Percentiles rank a stretch among this genome's conserved stretches.
Conservation (phyloP, 2,329 filamentous ascomycete genomes). For the Apiospora rasikravindrae region DNA sequence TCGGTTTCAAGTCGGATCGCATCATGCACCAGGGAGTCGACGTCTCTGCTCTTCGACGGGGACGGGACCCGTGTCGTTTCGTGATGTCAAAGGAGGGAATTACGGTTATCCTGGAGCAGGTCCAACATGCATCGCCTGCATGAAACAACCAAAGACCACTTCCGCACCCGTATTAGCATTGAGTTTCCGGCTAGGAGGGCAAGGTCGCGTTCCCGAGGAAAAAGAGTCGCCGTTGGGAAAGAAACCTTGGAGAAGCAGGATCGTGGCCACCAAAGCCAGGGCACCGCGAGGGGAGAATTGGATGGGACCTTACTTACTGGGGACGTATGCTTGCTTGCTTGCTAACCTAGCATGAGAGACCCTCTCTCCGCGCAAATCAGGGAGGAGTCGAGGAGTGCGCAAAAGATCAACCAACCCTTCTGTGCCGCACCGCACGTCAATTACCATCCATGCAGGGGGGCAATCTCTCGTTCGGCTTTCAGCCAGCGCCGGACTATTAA, state of each 20-base stretch:
- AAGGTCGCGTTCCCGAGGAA: not conserved
- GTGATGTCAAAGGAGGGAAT: slow-evolving; percentile 10
- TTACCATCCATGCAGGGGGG: not conserved
- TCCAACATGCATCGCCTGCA: slow-evolving; percentile 5
- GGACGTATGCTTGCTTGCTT: not conserved
- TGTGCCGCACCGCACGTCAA: not conserved
- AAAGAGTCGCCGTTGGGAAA: not conserved
- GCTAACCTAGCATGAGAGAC: not conserved
- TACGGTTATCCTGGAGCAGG: slow-evolving; percentile 10
- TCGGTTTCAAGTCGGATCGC: slow-evolving; percentile 46
- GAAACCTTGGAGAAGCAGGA: slow-evolving; percentile 13
- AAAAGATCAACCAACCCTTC: slow-evolving; percentile 2
- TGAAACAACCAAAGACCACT: slow-evolving; percentile 12
- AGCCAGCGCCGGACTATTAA: slow-evolving; percentile 4
- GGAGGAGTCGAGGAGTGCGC: slow-evolving; percentile 4
- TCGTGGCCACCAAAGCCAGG: slow-evolving; percentile 1
- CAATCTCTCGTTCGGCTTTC: not conserved
- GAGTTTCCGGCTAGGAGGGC: slow-evolving; percentile 1
- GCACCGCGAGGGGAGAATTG: slow-evolving; percentile 3
- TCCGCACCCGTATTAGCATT: not conserved
- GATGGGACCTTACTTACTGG: slow-evolving; percentile 11
- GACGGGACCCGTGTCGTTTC: slow-evolving; percentile 9
- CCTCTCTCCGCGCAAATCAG: slow-evolving; percentile 7
- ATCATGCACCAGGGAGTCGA: slow-evolving; percentile 42
- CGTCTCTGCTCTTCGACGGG: not conserved